Evolutionary conservation across 768 basidiomycete species (phyloP), one percentile per base, ranked within the genome.

Genomic region (Tylopilus cervinicoccineus): DNA sequence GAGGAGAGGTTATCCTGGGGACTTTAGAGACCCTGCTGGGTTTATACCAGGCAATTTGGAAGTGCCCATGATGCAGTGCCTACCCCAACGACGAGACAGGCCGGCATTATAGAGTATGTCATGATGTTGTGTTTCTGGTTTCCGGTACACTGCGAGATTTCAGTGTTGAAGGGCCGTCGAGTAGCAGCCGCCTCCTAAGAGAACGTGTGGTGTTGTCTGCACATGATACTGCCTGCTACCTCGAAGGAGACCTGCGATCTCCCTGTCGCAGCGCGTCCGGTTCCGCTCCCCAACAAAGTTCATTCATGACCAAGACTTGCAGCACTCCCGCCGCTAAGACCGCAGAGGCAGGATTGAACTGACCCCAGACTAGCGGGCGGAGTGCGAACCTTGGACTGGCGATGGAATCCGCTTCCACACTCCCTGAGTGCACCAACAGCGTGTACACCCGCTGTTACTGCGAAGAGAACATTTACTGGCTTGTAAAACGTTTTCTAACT

Each of bases 391-490:
- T 29, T n/a, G n/a, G n/a, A n/a, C 23, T 20, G 9, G 20, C 23
- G 28, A 56, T 55, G 54, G 48, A 43, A 26, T 33, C 50, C 22
- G 33, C 58, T 50, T 54, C 61, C 26, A 66, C 63, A 38, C 54
- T 60, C 36, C 59, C 58, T 17, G 39, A 48, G 23, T 52, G 47
- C 47, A 23, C 23, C 28, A 58, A 70, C 47, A 62, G 62, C 50
- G 50, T 70, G 24, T 86, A 86, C 64, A 86, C 84, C 2, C 69
- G 69, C 4, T 77, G 70, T 56, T 88, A 80, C 50, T 88, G 84
- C 65, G 86, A 88, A 70, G 86, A 88, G 63, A 87, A 88, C 60
- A 66, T 86, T 28, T 87, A 85, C 53, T 65, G 82, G 34, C 72
- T 88, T 1, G 74, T 71, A 13, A 64, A 75, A 38, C 62, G 55